Conservation (phyloP, 2,329 filamentous ascomycete genomes). For the Aspergillus latus region DNA sequence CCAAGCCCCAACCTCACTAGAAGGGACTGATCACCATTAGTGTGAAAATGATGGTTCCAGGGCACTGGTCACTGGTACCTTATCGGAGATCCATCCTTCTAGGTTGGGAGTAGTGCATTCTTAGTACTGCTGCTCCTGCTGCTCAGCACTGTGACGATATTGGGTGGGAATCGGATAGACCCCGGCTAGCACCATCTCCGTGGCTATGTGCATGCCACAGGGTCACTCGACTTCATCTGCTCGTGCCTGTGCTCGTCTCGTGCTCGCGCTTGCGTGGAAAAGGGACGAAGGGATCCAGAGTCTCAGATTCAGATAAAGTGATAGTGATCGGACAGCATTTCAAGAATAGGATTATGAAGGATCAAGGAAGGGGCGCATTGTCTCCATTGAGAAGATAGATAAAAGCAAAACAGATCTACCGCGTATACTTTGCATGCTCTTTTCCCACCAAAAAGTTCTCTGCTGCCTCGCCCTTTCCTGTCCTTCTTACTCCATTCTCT, state of each 20-base stretch:
- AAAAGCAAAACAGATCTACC: slow-evolving; percentile 9
- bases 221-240: background rate
- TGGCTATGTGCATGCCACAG: background rate
- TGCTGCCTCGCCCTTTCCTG: background rate
- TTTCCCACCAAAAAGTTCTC: slow-evolving; percentile 1
- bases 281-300: background rate
- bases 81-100: slow-evolving; percentile 8
- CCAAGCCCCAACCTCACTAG: background rate
- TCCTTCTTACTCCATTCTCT: background rate
- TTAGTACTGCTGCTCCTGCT: slow-evolving; percentile 1
- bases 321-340: background rate
- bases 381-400: background rate
- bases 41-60: slow-evolving; percentile 5
- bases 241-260: background rate
- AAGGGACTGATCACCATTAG: background rate
- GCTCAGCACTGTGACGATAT: background rate
- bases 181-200: background rate
- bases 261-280: background rate
- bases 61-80: slow-evolving; percentile 13
- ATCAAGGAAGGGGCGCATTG: background rate
- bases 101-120: slow-evolving; percentile 5
- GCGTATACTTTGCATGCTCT: background rate
- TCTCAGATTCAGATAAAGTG: slow-evolving; percentile 2
- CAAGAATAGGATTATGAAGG: slow-evolving; percentile 8
- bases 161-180: background rate